Evolutionary conservation across 2,329 filamentous ascomycete species (phyloP), one percentile per base, ranked within the genome.

Genomic region (Ceratocystis colombiana): DNA sequence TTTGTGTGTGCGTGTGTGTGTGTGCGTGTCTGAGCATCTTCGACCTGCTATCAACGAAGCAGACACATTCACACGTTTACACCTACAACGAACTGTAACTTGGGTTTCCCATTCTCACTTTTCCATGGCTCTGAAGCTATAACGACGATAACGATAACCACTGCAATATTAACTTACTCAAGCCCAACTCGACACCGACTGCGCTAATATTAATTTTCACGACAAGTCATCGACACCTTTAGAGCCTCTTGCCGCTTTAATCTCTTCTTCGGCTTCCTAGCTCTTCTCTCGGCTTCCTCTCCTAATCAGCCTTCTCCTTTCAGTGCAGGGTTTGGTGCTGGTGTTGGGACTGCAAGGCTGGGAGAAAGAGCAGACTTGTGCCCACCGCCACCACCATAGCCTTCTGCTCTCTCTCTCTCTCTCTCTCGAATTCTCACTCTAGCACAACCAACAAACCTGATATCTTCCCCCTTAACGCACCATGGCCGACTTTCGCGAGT

Each of bases 401-500:
- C 41, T 62, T 41, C 22, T 41, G 59, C 59, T 61, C 1, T 20
- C 28, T 62, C 44, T 28, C 28, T 28, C 28, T 28, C 22, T 28
- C 28, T 37, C 10, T 20, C 37, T 45, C 33, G 15, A 12, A 20
- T 8, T 25, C 12, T 28, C 25, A 22, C 20, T 44, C 61, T 46
- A 25, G n/a, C 22, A 25, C 30, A 37, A 22, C n/a, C 15, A n/a
- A 20, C 15, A 30, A 25, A 17, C 45, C 17, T 41, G 37, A 25
- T n/a, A 44, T 15, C 22, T 25, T 28, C 10, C 37, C 20, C 4
- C 61, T 48, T 53, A 10, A 48, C 62, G 48, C 20, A 28, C 41
- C 41, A 70, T 70, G 69, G 64, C 68, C 80, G 76, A 78, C 57
- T 74, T 77, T 69, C 79, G 85, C 73, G 82, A 85, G 74, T 87